Base-by-base conservation (phyloP, 306 rosid species). In the Purshia tridentata region DNA sequence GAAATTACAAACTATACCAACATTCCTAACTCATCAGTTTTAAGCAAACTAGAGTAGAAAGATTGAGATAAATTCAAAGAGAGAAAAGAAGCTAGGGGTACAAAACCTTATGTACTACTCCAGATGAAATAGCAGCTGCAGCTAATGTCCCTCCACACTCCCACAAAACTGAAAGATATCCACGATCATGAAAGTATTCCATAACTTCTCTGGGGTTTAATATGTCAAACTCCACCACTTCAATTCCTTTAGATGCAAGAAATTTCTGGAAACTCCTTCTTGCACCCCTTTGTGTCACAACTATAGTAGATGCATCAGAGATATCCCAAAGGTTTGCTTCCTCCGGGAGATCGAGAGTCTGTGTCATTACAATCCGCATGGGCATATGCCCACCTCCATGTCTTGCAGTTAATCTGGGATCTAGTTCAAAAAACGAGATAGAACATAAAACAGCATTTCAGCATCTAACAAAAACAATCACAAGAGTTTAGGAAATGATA, bases 201-300 rank as follows among this genome's bases (percentile, higher is more conserved):
- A 94, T 89, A 9, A 94, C 90, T 42, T 94, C 96, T 64, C 89
- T 80, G 50, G 96, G 85, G 74, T 89, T 91, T 69, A 94, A 78
- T 45, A 86, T 88, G 77, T 94, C 96, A 60, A 94, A 91, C 86
- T 94, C 98, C 72, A 94, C 90, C 22, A 94, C 97, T 82, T 94
- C 98, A 67, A 94, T 90, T 76, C 97, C 98, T 88, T 91, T 94
- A 0, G 96, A 89, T 58, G 98, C 97, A 86, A 94, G 98, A 29
- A 81, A 63, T 82, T 91, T 94, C 87, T 94, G 98, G 77, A 94
- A 89, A 70, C 91, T 84, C 82, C 84, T 89, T 79, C 88, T 78
- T 7, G 97, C 96, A 67, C 98, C 98, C 81, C 97, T 86, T 74
- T 91, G 98, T 3, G 97, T 91, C 22, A 86, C 94, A 80, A 91